A percentile compares a stretch with the other conserved stretches of the same genome.
Evolutionary conservation across 352 stramenopile genomes (phyloP).

Genomic region (Globisporangium lucens): DNA sequence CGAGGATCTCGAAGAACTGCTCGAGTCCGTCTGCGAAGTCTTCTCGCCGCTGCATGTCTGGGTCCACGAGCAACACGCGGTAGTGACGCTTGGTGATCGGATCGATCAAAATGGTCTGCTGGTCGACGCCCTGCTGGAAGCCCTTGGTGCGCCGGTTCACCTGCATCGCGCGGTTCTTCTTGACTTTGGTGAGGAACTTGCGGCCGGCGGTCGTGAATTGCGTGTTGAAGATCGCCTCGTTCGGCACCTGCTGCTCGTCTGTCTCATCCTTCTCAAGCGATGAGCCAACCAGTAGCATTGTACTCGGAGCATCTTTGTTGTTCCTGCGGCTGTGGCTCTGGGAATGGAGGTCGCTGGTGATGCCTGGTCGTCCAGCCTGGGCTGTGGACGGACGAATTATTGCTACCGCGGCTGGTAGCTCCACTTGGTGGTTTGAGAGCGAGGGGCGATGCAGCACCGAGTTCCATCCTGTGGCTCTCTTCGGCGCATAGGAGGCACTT

Average conservation of each 20-base stretch:
- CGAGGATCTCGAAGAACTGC: slow-evolving; percentile 62
- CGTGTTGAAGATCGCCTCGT: slow-evolving; percentile 79
- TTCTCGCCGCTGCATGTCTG: slow-evolving; percentile 58
- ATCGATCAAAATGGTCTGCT: slow-evolving; percentile 43
- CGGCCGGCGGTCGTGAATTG: slow-evolving; percentile 69
- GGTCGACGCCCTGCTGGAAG: slow-evolving; percentile 51
- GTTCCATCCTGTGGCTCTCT: slow-evolving; percentile 12
- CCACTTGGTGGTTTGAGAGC: slow-evolving; percentile 4
- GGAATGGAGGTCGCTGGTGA: neutral
- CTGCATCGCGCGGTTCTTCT: slow-evolving; percentile 76
- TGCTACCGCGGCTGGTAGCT: neutral
- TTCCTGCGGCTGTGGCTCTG: neutral
- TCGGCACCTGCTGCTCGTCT: slow-evolving; percentile 25
- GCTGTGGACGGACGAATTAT: neutral
- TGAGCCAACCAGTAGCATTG: neutral
- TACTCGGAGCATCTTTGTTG: neutral
- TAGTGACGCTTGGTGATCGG: slow-evolving; percentile 60
- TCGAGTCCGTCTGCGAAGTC: slow-evolving; percentile 63
- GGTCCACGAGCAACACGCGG: slow-evolving; percentile 60
- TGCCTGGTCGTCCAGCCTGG: neutral
- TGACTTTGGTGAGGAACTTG: slow-evolving; percentile 66
- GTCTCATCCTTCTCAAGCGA: neutral
- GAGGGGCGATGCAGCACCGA: slow-evolving; percentile 10
- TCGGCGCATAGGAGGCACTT: neutral
- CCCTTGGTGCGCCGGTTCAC: slow-evolving; percentile 62